Percentiles rank a stretch among this genome's conserved stretches.
Evolutionary conservation across 371 early-diverging fungal genomes (phyloP).

Genomic region (Cokeromyces recurvatus): DNA sequence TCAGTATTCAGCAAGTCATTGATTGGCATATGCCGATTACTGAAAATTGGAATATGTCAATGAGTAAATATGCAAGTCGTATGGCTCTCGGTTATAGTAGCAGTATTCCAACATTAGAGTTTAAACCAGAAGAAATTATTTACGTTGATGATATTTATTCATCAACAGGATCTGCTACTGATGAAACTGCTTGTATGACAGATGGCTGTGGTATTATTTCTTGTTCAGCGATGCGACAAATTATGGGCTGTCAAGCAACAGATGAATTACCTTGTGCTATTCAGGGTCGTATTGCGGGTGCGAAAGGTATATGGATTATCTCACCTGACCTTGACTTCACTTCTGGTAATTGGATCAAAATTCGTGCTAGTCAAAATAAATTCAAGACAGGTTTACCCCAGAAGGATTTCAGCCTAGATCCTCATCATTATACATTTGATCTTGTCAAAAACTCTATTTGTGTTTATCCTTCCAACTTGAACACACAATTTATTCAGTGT

Average conservation of each 20-base stretch:
- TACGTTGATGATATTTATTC: constrained; percentile 34
- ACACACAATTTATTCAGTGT: constrained; percentile 47
- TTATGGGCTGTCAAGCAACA: constrained; percentile 29
- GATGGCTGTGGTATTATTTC: constrained; percentile 52
- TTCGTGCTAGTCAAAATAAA: constrained; percentile 40
- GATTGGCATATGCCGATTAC: constrained; percentile 43
- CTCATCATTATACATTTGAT: constrained; percentile 41
- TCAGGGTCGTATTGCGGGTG: constrained; percentile 49
- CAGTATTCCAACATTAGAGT: constrained; percentile 33
- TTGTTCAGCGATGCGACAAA: constrained; percentile 36
- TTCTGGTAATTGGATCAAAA: constrained; percentile 32
- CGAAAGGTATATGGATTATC: constrained; percentile 48
- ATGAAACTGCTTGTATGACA: constrained; percentile 33
- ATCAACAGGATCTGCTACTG: constrained; percentile 1
- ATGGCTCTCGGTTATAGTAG: constrained; percentile 47
- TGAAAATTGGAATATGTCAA: constrained; percentile 38
- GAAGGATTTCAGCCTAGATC: constrained; percentile 22
- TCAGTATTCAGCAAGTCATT: constrained; percentile 31
- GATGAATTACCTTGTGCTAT: constrained; percentile 42
- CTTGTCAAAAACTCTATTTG: constrained; percentile 32
- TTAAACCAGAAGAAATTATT: constrained; percentile 27
- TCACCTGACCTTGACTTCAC: constrained; percentile 28
- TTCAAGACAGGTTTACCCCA: constrained; percentile 34
- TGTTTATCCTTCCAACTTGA: constrained; percentile 34
- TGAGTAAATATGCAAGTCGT: constrained; percentile 39